Percentiles rank a stretch among this genome's conserved stretches.
Conservation (phyloP, 2,329 filamentous ascomycete genomes). For the Fusarium foetens region DNA sequence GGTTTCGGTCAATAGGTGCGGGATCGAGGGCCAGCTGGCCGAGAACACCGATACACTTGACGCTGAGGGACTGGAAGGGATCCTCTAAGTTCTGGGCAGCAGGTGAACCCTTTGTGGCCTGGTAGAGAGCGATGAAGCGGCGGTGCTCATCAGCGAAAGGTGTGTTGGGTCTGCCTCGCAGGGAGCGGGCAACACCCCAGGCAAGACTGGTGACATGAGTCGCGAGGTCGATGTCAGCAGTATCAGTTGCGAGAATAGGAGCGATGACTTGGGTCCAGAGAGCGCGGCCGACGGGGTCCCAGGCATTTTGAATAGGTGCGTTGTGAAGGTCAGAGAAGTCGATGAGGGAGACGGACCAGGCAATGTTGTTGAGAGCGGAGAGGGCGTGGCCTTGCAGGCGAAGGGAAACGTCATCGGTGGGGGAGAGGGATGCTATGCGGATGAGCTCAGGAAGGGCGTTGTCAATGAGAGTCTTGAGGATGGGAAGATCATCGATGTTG, state of each 20-base stretch:
- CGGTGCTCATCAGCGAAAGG: conserved; percentile 65
- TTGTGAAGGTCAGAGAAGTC: conserved; percentile 67
- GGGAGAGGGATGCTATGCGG: conserved; percentile 55
- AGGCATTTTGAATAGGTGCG: conserved; percentile 61
- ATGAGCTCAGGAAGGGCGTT: conserved; percentile 57
- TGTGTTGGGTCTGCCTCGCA: conserved; percentile 59
- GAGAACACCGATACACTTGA: conserved; percentile 74
- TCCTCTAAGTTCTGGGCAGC: conserved; percentile 53
- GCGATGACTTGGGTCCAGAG: conserved; percentile 69
- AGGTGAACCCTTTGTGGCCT: conserved; percentile 60
- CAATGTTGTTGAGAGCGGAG: conserved; percentile 72
- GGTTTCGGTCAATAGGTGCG: conserved; percentile 64
- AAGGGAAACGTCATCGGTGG: conserved; percentile 54
- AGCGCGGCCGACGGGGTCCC: conserved; percentile 62
- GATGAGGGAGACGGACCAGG: conserved; percentile 72
- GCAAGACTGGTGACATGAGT: conserved; percentile 71
- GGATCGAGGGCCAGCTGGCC: conserved; percentile 70
- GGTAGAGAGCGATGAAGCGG: conserved; percentile 73
- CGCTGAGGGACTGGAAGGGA: conserved; percentile 69
- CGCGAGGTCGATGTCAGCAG: conserved; percentile 70
- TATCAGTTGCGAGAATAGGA: conserved; percentile 68
- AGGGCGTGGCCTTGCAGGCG: conserved; percentile 65
- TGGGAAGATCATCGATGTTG: conserved; percentile 63
- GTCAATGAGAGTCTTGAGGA: conserved; percentile 57
- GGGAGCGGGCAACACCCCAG: conserved; percentile 70